Conservation (phyloP, 139 green algal species). For the Closterium sp. region DNA sequence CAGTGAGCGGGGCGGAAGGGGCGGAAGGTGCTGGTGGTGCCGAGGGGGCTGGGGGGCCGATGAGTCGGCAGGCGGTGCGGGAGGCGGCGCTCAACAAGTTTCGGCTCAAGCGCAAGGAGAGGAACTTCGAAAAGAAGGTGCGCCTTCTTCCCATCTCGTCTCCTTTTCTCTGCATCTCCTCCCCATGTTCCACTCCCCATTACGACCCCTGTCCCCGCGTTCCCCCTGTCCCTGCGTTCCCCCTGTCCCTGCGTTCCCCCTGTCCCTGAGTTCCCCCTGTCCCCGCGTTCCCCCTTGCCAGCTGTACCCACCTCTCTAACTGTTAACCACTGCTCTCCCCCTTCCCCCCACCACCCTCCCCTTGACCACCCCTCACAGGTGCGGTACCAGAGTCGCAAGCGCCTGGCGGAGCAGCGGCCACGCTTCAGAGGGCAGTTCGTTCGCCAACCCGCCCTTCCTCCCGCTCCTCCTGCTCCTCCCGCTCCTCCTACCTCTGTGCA, state of each 20-base stretch:
- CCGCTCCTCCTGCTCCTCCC: not conserved
- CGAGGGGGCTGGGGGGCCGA: not conserved
- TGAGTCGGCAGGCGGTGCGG: slow-evolving; percentile 13
- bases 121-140: slow-evolving; percentile 63
- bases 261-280: not conserved
- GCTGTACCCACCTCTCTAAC: too few relatives aligned
- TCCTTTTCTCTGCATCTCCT: too few relatives aligned
- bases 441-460: slow-evolving; percentile 5
- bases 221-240: not conserved
- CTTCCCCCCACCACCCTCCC: not conserved
- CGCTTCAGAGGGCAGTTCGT: slow-evolving; percentile 60
- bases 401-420: slow-evolving; percentile 56
- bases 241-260: not conserved
- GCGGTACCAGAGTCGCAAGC: slow-evolving; percentile 46
- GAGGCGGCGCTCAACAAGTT: slow-evolving; percentile 53
- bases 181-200: too few relatives aligned
- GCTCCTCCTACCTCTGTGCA: not conserved
- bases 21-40: not conserved
- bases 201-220: too few relatives aligned
- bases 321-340: not conserved
- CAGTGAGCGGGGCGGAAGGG: not conserved
- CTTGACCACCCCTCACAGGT: not conserved
- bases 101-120: slow-evolving; percentile 57
- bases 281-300: not conserved
- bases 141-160: not conserved